Evolutionary conservation across 2,329 filamentous ascomycete species (phyloP).

Genomic region (Fusarium lyarnte): DNA sequence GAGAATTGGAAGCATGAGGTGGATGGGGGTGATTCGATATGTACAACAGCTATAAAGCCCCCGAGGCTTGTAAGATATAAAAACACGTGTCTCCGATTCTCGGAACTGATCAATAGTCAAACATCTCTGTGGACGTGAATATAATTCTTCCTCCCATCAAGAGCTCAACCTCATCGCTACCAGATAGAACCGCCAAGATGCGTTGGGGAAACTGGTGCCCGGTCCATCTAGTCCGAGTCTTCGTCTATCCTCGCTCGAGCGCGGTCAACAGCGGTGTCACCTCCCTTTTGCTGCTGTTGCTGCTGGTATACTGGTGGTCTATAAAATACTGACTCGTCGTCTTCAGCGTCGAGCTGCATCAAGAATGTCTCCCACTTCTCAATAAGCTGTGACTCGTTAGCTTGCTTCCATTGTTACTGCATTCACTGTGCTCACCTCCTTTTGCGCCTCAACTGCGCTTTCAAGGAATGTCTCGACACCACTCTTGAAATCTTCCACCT

Average conservation of each 20-base stretch:
- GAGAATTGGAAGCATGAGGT: slow-evolving; percentile 28
- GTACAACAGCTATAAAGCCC: slow-evolving; percentile 48
- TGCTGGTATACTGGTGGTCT: slow-evolving; percentile 67
- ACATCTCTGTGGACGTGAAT: slow-evolving; percentile 14
- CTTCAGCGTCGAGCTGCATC: slow-evolving; percentile 93
- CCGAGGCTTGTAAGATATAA: slow-evolving; percentile 51
- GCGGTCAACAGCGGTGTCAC: slow-evolving; percentile 68
- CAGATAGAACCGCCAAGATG: slow-evolving; percentile 24
- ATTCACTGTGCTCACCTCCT: slow-evolving; percentile 74
- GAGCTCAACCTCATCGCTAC: slow-evolving; percentile 11
- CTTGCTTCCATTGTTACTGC: not conserved
- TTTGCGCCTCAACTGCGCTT: slow-evolving; percentile 96
- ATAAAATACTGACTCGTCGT: slow-evolving; percentile 78
- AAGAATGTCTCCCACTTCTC: slow-evolving; percentile 99
- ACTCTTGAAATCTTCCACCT: slow-evolving; percentile 99
- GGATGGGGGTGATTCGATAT: slow-evolving; percentile 44
- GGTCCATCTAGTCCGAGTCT: slow-evolving; percentile 62
- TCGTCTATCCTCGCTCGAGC: slow-evolving; percentile 68
- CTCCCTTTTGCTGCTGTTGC: slow-evolving; percentile 59
- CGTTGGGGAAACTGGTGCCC: not conserved
- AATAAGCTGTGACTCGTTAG: slow-evolving; percentile 60
- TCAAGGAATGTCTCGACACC: slow-evolving; percentile 98
- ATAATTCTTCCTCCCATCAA: slow-evolving; percentile 15
- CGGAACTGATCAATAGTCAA: slow-evolving; percentile 35
- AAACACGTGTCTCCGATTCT: slow-evolving; percentile 42